Evolutionary conservation across 257 asterid genomes (phyloP).

Genomic region (Perilla frutescens): DNA sequence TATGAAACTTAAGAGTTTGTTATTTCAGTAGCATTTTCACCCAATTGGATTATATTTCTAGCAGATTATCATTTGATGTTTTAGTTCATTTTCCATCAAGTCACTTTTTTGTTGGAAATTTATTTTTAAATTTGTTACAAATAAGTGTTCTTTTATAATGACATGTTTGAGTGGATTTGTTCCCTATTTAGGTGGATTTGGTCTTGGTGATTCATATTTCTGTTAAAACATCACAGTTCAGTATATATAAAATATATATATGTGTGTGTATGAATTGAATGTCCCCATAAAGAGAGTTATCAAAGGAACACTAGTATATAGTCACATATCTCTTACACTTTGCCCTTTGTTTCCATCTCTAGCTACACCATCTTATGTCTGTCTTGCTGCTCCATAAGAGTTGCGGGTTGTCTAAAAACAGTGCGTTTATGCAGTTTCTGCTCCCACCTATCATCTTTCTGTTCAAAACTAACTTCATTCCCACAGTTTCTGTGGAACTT

Average conservation of each 20-base stretch:
- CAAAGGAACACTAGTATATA: slow-evolving; percentile 27
- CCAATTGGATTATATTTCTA: too few relatives aligned
- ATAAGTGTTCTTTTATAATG: too few relatives aligned
- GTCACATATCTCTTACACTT: slow-evolving; percentile 27
- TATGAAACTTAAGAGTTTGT: too few relatives aligned
- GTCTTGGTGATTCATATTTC: background rate
- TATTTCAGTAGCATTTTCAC: too few relatives aligned
- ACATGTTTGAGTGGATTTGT: too few relatives aligned
- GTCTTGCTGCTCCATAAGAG: slow-evolving; percentile 40
- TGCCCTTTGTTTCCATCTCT: slow-evolving; percentile 24
- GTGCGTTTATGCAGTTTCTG: slow-evolving; percentile 26
- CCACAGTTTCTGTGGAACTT: slow-evolving; percentile 48
- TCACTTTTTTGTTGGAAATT: too few relatives aligned
- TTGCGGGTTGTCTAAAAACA: slow-evolving; percentile 31
- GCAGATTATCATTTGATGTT: too few relatives aligned
- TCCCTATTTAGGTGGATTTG: too few relatives aligned
- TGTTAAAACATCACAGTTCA: slow-evolving; percentile 27
- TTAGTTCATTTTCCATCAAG: too few relatives aligned
- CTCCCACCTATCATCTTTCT: slow-evolving; percentile 32
- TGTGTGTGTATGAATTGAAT: slow-evolving; percentile 17
- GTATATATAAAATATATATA: background rate
- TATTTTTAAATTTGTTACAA: too few relatives aligned
- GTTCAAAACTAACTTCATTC: slow-evolving; percentile 48
- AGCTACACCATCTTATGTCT: slow-evolving; percentile 26
- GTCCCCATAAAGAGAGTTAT: slow-evolving; percentile 27